phyloP scores from a whole-genome alignment of 208 protist genomes.

The Trypanosoma scelopori region DNA sequence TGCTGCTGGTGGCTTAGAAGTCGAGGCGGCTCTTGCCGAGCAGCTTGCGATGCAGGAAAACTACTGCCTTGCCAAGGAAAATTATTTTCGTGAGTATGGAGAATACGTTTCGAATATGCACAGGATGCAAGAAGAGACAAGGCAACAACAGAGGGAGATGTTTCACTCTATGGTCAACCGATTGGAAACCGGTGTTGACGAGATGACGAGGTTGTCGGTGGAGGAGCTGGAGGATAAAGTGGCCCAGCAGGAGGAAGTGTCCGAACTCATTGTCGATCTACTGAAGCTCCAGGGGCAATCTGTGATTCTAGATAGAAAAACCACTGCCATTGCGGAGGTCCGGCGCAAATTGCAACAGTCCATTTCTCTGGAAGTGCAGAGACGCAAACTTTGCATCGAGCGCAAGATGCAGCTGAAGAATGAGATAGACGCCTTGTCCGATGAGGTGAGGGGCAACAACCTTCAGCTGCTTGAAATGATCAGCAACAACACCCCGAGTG shows the following conservation, averaged over 20 bases:
- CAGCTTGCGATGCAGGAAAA: constrained; percentile 30
- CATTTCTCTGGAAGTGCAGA: constrained; percentile 51
- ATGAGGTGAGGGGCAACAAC: constrained; percentile 26
- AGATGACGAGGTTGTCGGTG: constrained; percentile 25
- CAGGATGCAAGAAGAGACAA: constrained; percentile 35
- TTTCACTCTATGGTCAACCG: constrained; percentile 35
- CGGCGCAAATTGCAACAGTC: constrained; percentile 34
- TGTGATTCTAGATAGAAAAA: constrained; percentile 25
- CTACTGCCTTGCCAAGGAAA: constrained; percentile 27
- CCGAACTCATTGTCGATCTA: constrained; percentile 33
- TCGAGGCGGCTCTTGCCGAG: constrained; percentile 44
- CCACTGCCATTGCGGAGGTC: constrained; percentile 25
- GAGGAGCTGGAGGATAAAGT: constrained; percentile 28
- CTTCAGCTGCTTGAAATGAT: constrained; percentile 7
- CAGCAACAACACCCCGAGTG: constrained; percentile 7
- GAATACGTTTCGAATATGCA: constrained; percentile 32
- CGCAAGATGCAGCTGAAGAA: constrained; percentile 41
- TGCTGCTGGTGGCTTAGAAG: constrained; percentile 26
- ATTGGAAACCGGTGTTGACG: constrained; percentile 17
- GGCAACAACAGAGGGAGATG: constrained; percentile 27
- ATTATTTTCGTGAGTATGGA: constrained; percentile 45
- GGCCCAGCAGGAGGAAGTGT: constrained; percentile 28
- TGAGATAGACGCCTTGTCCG: constrained; percentile 34
- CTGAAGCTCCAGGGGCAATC: constrained; percentile 35
- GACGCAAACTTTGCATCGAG: constrained; percentile 38